Conservation (phyloP, 2,329 filamentous ascomycete species). For the Emergomyces orientalis region DNA sequence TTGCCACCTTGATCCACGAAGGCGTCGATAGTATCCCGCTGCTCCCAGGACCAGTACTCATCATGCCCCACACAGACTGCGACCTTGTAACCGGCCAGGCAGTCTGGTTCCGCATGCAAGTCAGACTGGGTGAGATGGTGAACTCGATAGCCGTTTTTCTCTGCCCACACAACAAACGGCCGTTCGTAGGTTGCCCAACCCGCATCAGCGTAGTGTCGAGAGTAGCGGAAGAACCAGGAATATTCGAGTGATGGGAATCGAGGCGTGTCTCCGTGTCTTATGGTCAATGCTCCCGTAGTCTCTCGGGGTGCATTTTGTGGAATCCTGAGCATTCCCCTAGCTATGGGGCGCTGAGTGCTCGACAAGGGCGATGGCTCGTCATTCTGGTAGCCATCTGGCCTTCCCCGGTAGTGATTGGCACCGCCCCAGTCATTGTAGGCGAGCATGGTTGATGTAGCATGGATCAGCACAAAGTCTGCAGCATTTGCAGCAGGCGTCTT, state of each 20-base stretch:
- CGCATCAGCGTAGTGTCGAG: background rate
- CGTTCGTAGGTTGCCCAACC: background rate
- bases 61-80: background rate
- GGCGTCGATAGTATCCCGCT: background rate
- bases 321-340: background rate
- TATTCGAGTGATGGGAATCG: background rate
- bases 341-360: background rate
- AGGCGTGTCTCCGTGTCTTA: background rate
- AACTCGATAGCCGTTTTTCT: background rate
- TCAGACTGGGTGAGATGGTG: background rate
- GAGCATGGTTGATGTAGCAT: background rate
- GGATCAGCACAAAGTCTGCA: background rate
- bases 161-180: background rate
- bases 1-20: background rate
- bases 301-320: background rate
- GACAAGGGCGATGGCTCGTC: background rate
- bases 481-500: background rate
- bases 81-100: background rate
- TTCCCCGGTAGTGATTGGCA: background rate
- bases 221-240: background rate
- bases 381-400: background rate
- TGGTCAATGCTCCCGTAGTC: background rate
- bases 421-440: background rate
- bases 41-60: background rate
- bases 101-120: background rate